These are phyloP conservation scores for Trichocomaceae sp. DNA, from an alignment of 2,329 filamentous ascomycete genomes.

Conservation along the genomic window DNA sequence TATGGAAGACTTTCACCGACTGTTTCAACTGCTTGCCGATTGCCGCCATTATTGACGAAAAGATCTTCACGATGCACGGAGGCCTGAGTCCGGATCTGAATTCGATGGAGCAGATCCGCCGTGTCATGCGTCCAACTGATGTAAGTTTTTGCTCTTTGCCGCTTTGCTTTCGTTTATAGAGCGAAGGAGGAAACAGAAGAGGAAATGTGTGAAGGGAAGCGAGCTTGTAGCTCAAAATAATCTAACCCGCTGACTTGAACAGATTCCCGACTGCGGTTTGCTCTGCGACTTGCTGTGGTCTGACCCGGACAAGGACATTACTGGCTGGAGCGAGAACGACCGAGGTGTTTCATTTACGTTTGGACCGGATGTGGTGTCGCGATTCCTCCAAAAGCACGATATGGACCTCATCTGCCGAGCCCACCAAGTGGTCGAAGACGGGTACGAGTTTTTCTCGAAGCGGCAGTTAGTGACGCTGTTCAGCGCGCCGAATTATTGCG, in stretches of 20 bases:
- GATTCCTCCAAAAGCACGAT: slow-evolving; percentile 97
- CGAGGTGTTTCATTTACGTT: slow-evolving; percentile 98
- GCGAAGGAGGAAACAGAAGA: neutral
- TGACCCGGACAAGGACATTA: slow-evolving; percentile 98
- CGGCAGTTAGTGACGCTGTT: slow-evolving; percentile 95
- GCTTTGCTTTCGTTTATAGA: slow-evolving; percentile 2
- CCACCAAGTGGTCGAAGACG: slow-evolving; percentile 97
- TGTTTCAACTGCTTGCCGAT: slow-evolving; percentile 99
- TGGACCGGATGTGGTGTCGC: slow-evolving; percentile 90
- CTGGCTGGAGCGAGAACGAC: slow-evolving; percentile 98
- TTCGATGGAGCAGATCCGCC: slow-evolving; percentile 99
- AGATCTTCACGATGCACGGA: slow-evolving; percentile 99
- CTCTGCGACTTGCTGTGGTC: slow-evolving; percentile 98
- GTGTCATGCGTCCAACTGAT: slow-evolving; percentile 97
- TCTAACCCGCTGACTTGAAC: slow-evolving; percentile 36
- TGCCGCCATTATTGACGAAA: slow-evolving; percentile 97
- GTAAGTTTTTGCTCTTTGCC: slow-evolving; percentile 54
- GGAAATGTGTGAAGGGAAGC: slow-evolving; percentile 8
- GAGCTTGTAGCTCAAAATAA: slow-evolving; percentile 25
- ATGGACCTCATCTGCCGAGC: slow-evolving; percentile 99
- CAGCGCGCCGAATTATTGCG: slow-evolving; percentile 97
- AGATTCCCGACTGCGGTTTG: slow-evolving; percentile 97
- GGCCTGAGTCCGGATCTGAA: slow-evolving; percentile 94
- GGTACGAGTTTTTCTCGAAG: slow-evolving; percentile 99
- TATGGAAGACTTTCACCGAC: slow-evolving; percentile 99